Percentiles rank a stretch among this genome's conserved stretches.
Evolutionary conservation across 495 filamentous ascomycete species (phyloP).

Genomic region (Staphylotrichum longicolle): DNA sequence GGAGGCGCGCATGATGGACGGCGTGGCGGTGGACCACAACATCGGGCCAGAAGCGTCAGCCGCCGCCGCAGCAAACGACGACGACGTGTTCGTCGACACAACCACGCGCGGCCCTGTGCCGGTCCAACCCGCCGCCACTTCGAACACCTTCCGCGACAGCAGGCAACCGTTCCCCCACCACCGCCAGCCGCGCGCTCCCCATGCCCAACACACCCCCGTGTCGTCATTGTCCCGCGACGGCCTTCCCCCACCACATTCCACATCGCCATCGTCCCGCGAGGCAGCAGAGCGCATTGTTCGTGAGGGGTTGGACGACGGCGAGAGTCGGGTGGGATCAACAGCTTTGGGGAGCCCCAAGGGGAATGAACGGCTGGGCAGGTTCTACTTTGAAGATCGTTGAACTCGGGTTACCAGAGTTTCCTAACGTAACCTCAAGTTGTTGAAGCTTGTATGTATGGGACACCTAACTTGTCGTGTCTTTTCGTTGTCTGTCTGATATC

Average conservation of each 20-base stretch:
- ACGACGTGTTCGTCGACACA: conserved; percentile 46
- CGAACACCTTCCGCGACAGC: conserved; percentile 20
- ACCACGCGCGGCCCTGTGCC: conserved; percentile 43
- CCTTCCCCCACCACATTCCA: neutral
- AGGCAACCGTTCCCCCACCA: conserved; percentile 17
- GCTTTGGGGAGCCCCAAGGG: conserved; percentile 42
- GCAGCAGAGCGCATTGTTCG: conserved; percentile 55
- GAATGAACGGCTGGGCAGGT: conserved; percentile 47
- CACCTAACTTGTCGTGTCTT: too few species aligned
- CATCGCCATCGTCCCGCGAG: conserved; percentile 30
- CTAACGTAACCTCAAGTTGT: too few species aligned
- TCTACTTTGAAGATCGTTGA: conserved; percentile 51
- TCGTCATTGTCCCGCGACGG: too few species aligned
- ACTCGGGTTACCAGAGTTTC: neutral
- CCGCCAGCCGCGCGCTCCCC: conserved; percentile 16
- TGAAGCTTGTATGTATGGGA: too few species aligned
- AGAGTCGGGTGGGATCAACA: conserved; percentile 33
- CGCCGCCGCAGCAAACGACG: conserved; percentile 23
- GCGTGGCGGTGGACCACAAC: conserved; percentile 41
- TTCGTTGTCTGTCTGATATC: neutral
- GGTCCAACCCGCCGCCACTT: conserved; percentile 31
- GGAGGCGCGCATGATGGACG: conserved; percentile 47
- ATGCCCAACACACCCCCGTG: neutral
- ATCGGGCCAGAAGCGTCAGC: neutral
- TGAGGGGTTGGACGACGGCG: conserved; percentile 48